phyloP scores from a whole-genome alignment of 2,329 filamentous ascomycete genomes.

The Didymella exigua region DNA sequence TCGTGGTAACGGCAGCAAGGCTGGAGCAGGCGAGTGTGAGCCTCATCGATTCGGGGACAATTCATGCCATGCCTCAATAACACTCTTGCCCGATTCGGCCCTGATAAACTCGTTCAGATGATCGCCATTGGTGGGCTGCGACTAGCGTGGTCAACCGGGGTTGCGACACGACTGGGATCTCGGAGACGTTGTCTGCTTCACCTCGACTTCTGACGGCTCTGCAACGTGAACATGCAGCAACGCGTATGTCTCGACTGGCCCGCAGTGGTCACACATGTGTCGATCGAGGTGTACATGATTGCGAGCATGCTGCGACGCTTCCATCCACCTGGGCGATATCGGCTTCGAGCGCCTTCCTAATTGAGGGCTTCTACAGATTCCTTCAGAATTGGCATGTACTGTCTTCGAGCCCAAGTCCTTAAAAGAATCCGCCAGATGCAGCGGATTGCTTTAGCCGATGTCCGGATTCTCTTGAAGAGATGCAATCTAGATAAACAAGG shows the following conservation, averaged over 20 bases:
- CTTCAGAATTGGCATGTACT: background rate
- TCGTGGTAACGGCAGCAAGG: background rate
- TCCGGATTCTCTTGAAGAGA: background rate
- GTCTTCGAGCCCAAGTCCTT: background rate
- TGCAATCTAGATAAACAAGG: background rate
- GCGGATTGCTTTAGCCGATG: background rate
- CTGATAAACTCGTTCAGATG: background rate
- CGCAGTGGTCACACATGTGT: background rate
- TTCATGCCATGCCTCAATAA: conserved; percentile 10
- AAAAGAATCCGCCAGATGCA: background rate
- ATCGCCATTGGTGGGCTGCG: background rate
- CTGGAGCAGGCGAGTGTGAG: background rate
- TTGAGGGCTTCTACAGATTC: background rate
- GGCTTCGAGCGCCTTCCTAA: too few species aligned
- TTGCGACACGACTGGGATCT: conserved; percentile 2
- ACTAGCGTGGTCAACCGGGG: background rate
- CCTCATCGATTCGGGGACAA: conserved; percentile 9
- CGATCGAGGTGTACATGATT: background rate
- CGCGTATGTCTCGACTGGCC: background rate
- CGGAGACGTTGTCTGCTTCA: conserved; percentile 15
- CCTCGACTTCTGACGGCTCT: conserved; percentile 12
- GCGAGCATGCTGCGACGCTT: background rate
- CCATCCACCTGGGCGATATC: too few species aligned
- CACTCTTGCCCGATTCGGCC: conserved; percentile 2
- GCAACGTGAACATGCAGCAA: conserved; percentile 4